Base-by-base conservation (phyloP, 2,329 filamentous ascomycete species). In the Aspergillus nomiae region DNA sequence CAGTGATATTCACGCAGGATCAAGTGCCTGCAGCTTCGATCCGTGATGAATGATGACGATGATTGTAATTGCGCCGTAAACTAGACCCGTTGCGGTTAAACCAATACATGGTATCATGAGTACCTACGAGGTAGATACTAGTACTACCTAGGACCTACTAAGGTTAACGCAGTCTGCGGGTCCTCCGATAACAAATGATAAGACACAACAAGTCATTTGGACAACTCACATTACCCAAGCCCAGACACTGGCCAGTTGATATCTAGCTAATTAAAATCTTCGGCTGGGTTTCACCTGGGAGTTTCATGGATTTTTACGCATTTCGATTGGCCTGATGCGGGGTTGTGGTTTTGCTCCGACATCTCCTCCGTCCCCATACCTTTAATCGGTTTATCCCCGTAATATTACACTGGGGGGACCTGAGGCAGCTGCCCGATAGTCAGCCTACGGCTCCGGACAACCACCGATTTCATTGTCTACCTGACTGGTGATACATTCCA, bases 381-480 rank as follows among this genome's bases (percentile, higher is more conserved):
- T 16, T 34, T 41, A 26, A 55, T 55, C 24, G 32, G 34, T 55
- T 24, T 12, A 55, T 55, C 26, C 51, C 51, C 38, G 51, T 55
- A 55, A 55, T 55, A 38, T 55, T 38, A 34, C 36, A 24, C 19
- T 14, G 16, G 34, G 26, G 51, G 51, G 32, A 55, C 51, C 51
- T 55, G 51, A 55, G 51, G 51, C 51, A 55, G 51, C 51, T 55
- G 51, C 51, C 51, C 32, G 51, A 55, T 55, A 12, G 51, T 38
- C 51, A 55, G 32, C 51, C 51, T 55, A 55, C 51, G 26, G 30
- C 32, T 36, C 51, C 51, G 38, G 21, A 56, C 28, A 36, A 56
- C 30, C 59, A 41, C 59, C 59, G 57, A 59, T n/a, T 41, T 53
- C 30, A 34, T 51, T 53, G 57, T 51, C 45, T 46, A 41, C 16